Percentiles rank a stretch among this genome's conserved stretches.
These are phyloP conservation scores for Boletus coccyginus DNA, from an alignment of 768 basidiomycete genomes.

Conservation along the genomic window DNA sequence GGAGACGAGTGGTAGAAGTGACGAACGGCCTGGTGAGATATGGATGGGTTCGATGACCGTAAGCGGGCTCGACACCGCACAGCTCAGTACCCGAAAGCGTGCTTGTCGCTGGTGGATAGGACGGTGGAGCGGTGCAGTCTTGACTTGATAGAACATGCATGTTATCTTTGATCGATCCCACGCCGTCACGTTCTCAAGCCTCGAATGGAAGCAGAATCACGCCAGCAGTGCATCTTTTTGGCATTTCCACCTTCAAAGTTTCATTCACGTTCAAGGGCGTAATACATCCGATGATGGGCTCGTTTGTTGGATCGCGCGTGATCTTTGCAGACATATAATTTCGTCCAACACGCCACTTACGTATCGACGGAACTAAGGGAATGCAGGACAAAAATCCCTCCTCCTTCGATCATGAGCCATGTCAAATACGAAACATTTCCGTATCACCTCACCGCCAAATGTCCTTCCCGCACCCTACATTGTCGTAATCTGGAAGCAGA, in stretches of 20 bases:
- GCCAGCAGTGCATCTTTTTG: not conserved
- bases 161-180: slow-evolving; percentile 2
- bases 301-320: not conserved
- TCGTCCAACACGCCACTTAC: slow-evolving; percentile 13
- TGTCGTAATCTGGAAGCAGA: slow-evolving; percentile 7
- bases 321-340: not conserved
- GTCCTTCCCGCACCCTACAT: too few relatives aligned
- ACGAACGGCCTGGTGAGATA: slow-evolving; percentile 20
- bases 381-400: not conserved
- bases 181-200: not conserved
- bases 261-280: not conserved
- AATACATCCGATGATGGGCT: not conserved
- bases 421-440: not conserved
- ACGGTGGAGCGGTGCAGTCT: slow-evolving; percentile 33
- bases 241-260: not conserved
- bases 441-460: not conserved
- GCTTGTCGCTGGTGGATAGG: slow-evolving; percentile 68
- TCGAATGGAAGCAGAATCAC: not conserved
- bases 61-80: slow-evolving; percentile 43
- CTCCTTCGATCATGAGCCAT: not conserved
- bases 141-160: not conserved
- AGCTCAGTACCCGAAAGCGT: slow-evolving; percentile 49
- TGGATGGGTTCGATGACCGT: slow-evolving; percentile 53
- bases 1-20: slow-evolving; percentile 16
- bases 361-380: slow-evolving; percentile 10